Base-by-base conservation (phyloP, 352 stramenopile species). In the Phytophthora idaei region DNA sequence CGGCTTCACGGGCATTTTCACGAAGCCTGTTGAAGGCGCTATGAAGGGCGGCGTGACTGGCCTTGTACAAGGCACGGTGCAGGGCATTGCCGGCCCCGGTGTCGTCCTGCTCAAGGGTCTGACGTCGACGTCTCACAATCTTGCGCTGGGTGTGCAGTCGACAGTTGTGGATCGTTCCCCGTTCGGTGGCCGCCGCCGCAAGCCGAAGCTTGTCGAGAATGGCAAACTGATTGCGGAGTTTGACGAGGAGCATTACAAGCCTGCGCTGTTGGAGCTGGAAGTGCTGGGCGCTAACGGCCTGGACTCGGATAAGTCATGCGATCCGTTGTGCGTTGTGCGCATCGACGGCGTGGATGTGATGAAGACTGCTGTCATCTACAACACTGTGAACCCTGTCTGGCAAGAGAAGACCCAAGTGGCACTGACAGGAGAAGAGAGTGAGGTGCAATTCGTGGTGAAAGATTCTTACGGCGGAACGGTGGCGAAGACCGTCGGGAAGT, bases 1-100 rank as follows among this genome's bases (percentile, higher is more conserved):
- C 47, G 88, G 88, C 1, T 68, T 96, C n/a, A 94, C 86, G 28
- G 86, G 87, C 7, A 94, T 96, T 53, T 92, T 94, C 57, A 94
- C 85, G 2, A 96, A 94, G 64, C 88, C 86, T n/a, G 85, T 94
- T 0, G 80, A 96, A 70, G 88, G 88, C 8, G 86, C 86, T 7
- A 90, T 90, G 55, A 90, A 80, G 56, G 85, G 88, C 17, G 88
- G 88, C 10, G 80, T 96, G 28, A 88, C 80, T 5, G 88, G 88
- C 27, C 74, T 96, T 32, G 74, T 96, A 9, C 80, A 89, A 44
- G 88, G 86, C 31, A 90, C 86, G 0, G 85, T 96, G 14, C 83
- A 90, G 32, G 88, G 88, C 14, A 91, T 96, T 55, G 73, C 88
- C 12, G 88, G 86, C 36, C 85, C 86, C n/a, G 83, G 85, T 28